Base-by-base conservation (phyloP, 2,329 filamentous ascomycete species). In the Colletotrichum lentis region DNA sequence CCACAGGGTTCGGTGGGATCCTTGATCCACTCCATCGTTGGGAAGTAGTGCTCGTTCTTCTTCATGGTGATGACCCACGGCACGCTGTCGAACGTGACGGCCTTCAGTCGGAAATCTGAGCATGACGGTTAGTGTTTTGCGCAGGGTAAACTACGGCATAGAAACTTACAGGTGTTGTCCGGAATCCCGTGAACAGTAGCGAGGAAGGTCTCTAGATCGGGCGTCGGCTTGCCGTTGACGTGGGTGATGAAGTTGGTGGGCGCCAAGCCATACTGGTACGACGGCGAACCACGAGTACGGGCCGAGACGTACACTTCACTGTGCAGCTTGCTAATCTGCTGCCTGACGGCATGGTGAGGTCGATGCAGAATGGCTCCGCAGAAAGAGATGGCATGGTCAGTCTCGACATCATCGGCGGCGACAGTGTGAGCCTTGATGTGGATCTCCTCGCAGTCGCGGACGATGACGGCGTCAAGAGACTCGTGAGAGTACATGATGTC, bases 41-140 rank as follows among this genome's bases (percentile, higher is more conserved):
- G 89, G 79, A 91, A 91, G 78, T 99, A 99, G 80, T 99, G 96
- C 77, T 99, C 95, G 74, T 97, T 97, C 87, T 98, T 98, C 89
- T 99, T 99, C 92, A 99, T 97, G 10, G 96, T 99, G 46, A 96
- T 93, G n/a, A 99, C 94, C 94, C 96, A 99, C 3, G 95, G 95
- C 11, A 99, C 94, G 75, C 96, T 97, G 78, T 99, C 96, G 76
- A 99, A 99, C 0, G 96, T 98, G 78, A 98, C 93, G n/a, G 96
- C 93, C 78, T 95, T 94, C 61, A 99, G 85, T 20, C 96, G 90
- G 88, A 99, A 99, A 80, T 99, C 89, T 91, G 65, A 37, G 1
- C 16, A 24, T 39, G n/a, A 44, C 12, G 27, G 62, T 73, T 69
- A 76, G 74, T 24, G 50, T 43, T 43, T 16, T 24, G 5, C 14